A percentile compares a stretch with the other conserved stretches of the same genome.
phyloP scores from a whole-genome alignment of 2,329 filamentous ascomycete genomes.

The Alternaria consortialis region DNA sequence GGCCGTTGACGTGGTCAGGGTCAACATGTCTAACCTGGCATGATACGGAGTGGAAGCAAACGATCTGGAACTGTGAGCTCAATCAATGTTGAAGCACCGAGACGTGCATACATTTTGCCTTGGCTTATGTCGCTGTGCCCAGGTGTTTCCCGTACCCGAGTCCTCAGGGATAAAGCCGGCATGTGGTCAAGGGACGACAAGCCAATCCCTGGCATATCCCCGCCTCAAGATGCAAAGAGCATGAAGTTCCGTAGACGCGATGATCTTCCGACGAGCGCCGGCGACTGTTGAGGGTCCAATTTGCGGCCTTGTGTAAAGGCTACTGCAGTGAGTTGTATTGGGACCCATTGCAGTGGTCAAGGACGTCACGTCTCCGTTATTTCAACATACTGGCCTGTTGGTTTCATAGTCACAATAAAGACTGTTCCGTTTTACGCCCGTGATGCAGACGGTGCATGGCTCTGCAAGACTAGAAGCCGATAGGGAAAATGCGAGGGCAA shows the following conservation, averaged over 20 bases:
- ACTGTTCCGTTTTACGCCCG: neutral
- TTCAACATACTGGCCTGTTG: neutral
- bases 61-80: neutral
- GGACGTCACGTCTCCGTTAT: neutral
- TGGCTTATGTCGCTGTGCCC: conserved; percentile 1
- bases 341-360: neutral
- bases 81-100: neutral
- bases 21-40: neutral
- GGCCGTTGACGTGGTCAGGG: neutral
- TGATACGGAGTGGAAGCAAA: neutral
- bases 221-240: neutral
- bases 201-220: neutral
- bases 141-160: neutral
- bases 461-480: neutral
- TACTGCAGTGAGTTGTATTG: neutral
- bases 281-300: neutral
- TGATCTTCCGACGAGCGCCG: neutral
- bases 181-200: neutral
- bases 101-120: neutral
- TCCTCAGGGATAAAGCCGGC: neutral
- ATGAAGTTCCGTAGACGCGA: neutral
- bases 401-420: neutral
- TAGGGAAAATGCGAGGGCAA: neutral
- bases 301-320: neutral
- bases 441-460: neutral